Evolutionary conservation across 108 stramenopile species (phyloP).

Genomic region (Stephanodiscus minutulus): DNA sequence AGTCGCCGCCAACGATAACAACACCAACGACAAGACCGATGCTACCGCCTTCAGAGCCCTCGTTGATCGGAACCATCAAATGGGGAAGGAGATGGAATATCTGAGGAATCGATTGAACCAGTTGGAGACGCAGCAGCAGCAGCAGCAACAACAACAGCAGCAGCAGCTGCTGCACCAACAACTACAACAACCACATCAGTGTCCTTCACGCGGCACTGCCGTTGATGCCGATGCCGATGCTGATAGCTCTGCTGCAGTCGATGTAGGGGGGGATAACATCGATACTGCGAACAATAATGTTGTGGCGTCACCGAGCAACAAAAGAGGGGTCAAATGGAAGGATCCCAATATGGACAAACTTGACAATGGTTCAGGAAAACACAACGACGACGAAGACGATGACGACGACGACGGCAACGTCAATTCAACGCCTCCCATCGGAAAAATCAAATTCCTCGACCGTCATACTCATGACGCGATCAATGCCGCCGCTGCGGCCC

Average conservation of each 20-base stretch:
- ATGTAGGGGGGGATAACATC: not conserved
- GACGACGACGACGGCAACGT: not conserved
- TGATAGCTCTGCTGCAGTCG: not conserved
- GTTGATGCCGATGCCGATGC: not conserved
- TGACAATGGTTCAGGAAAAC: not conserved
- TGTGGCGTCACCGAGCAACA: not conserved
- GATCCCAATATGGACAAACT: not conserved
- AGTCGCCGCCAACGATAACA: not conserved
- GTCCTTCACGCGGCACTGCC: not conserved
- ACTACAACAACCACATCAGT: not conserved
- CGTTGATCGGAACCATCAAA: conserved; percentile 4
- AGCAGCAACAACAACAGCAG: not conserved
- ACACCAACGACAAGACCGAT: not conserved
- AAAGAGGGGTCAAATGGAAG: not conserved
- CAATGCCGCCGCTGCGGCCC: not conserved
- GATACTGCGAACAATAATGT: not conserved
- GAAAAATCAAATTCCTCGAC: conserved; percentile 29
- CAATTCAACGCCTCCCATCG: conserved; percentile 12
- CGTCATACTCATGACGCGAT: conserved; percentile 7
- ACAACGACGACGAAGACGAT: no score
- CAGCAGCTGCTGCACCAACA: not conserved
- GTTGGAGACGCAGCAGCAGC: conserved; percentile 1
- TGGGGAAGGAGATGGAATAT: conserved; percentile 9
- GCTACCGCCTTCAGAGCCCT: not conserved
- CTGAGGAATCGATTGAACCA: conserved; percentile 1